Conservation (phyloP, 1,284 basidiomycete genomes). For the Cerioporus squamosus region DNA sequence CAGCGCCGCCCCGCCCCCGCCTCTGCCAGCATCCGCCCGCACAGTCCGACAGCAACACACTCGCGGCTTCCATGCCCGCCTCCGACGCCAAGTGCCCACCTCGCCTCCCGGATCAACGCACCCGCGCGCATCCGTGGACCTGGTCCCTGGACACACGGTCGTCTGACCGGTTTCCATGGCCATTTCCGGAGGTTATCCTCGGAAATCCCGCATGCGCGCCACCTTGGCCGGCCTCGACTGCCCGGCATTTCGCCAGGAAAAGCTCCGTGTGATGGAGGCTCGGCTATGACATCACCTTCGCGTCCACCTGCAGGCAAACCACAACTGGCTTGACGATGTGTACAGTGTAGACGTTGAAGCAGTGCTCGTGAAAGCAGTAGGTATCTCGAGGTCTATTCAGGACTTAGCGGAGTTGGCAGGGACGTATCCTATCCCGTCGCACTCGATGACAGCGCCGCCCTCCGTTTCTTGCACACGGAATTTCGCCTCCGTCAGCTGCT, state of each 20-base stretch:
- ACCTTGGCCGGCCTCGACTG: too few species aligned
- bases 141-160: slow-evolving; percentile 20
- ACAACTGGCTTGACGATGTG: too few species aligned
- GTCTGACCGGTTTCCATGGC: slow-evolving; percentile 2
- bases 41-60: background rate
- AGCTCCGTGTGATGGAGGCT: too few species aligned
- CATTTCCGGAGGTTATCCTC: background rate
- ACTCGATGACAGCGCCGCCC: slow-evolving; percentile 12
- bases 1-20: background rate
- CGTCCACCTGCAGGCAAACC: too few species aligned
- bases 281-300: too few species aligned
- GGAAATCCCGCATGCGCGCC: too few species aligned
- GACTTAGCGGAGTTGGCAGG: background rate
- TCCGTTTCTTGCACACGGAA: slow-evolving; percentile 51
- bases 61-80: background rate
- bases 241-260: too few species aligned
- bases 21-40: background rate
- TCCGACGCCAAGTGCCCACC: background rate
- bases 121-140: background rate
- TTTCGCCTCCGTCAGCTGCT: slow-evolving; percentile 64
- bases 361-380: too few species aligned
- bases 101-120: slow-evolving; percentile 8
- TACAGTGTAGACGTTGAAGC: too few species aligned
- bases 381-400: too few species aligned
- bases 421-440: slow-evolving; percentile 24